Percentiles rank a stretch among this genome's conserved stretches.
Conservation (phyloP, 768 basidiomycete species). For the Lactifluus subvellereus region DNA sequence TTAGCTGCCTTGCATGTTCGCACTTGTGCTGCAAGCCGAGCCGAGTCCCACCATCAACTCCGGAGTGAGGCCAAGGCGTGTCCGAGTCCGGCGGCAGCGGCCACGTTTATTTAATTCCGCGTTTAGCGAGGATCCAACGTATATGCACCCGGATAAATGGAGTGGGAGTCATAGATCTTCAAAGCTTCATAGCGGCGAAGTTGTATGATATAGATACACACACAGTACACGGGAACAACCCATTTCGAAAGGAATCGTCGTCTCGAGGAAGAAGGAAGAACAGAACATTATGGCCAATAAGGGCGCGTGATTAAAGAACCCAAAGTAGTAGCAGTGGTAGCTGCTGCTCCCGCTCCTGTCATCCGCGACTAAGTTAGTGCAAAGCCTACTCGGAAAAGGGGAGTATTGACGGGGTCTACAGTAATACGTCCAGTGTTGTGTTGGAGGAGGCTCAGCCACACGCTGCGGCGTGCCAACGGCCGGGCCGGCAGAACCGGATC, state of each 20-base stretch:
- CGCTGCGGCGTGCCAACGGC: too few species aligned
- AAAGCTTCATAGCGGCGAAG: too few species aligned
- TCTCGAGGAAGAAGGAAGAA: background rate
- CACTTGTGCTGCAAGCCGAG: too few species aligned
- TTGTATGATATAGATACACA: background rate
- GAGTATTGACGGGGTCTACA: background rate
- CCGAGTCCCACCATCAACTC: too few species aligned
- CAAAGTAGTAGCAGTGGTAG: background rate
- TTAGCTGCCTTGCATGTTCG: too few species aligned
- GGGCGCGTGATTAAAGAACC: background rate
- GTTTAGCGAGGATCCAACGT: background rate
- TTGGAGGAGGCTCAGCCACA: too few species aligned
- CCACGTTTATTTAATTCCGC: background rate
- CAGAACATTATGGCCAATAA: background rate
- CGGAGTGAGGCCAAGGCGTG: too few species aligned
- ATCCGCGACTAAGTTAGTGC: background rate
- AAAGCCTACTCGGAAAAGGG: background rate
- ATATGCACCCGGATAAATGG: background rate
- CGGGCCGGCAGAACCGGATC: too few species aligned
- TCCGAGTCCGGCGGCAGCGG: too few species aligned
- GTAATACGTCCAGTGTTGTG: too few species aligned
- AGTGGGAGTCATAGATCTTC: background rate
- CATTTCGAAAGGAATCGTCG: background rate
- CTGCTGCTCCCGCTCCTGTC: background rate
- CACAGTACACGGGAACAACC: background rate